Percentiles rank a stretch among this genome's conserved stretches.
Conservation (phyloP, 2,329 filamentous ascomycete species). For the Ophiostoma sp. region DNA sequence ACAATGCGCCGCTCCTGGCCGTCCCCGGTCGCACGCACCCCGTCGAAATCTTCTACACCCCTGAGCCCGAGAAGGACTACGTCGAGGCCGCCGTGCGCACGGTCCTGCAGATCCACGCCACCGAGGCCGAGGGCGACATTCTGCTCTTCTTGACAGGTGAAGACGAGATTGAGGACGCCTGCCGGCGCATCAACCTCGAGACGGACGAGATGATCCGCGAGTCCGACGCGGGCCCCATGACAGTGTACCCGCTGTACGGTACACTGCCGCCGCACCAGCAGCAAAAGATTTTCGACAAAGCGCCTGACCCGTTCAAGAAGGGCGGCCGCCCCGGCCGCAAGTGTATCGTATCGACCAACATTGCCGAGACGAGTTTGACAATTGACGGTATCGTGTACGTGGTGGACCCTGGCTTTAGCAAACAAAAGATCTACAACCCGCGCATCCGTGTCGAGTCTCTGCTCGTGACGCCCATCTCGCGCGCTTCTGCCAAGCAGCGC, state of each 20-base stretch:
- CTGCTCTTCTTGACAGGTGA: conserved; percentile 95
- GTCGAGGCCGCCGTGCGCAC: conserved; percentile 93
- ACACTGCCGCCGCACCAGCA: conserved; percentile 90
- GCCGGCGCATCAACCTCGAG: conserved; percentile 86
- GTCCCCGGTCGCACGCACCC: conserved; percentile 94
- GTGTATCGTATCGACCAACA: conserved; percentile 92
- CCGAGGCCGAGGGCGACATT: conserved; percentile 88
- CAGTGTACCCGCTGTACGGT: conserved; percentile 91
- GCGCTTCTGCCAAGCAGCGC: conserved; percentile 93
- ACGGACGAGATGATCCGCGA: conserved; percentile 89
- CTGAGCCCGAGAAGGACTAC: conserved; percentile 93
- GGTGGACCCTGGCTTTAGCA: conserved; percentile 98
- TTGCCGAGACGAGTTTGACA: conserved; percentile 94
- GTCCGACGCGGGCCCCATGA: conserved; percentile 84
- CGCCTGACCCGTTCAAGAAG: conserved; percentile 69
- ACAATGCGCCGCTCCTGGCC: conserved; percentile 86
- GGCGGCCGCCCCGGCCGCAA: conserved; percentile 90
- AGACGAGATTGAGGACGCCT: conserved; percentile 97
- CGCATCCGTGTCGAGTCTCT: conserved; percentile 94
- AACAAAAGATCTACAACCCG: conserved; percentile 99
- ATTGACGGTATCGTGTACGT: conserved; percentile 99
- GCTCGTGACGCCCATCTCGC: conserved; percentile 96
- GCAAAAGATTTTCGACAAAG: conserved; percentile 90
- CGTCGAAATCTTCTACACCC: conserved; percentile 98
- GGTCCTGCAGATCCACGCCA: conserved; percentile 93